A percentile compares a stretch with the other conserved stretches of the same genome.
Conservation (phyloP, 2,329 filamentous ascomycete genomes). For the Arthrobotrys sinensis region DNA sequence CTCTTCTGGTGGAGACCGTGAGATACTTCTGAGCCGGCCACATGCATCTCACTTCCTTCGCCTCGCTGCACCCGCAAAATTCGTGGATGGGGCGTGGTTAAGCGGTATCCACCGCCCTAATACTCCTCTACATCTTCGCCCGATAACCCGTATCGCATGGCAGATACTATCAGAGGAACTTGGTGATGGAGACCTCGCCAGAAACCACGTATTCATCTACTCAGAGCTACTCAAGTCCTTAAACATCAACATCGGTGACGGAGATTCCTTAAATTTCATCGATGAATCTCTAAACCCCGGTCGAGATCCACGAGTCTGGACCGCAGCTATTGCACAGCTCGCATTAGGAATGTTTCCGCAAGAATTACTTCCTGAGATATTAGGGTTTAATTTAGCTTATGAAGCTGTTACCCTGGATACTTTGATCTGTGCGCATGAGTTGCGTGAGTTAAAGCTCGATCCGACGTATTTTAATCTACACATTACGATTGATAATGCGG, state of each 20-base stretch:
- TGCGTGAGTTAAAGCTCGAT: slow-evolving; percentile 69
- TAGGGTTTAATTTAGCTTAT: slow-evolving; percentile 72
- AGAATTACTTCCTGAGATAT: slow-evolving; percentile 71
- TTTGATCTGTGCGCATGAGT: slow-evolving; percentile 68
- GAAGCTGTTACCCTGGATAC: slow-evolving; percentile 69
- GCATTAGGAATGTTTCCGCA: slow-evolving; percentile 70
- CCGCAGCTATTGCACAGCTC: slow-evolving; percentile 69
- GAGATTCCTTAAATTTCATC: slow-evolving; percentile 65
- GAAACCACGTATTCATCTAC: slow-evolving; percentile 69
- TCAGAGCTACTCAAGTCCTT: slow-evolving; percentile 65
- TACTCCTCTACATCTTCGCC: slow-evolving; percentile 68
- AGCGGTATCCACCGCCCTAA: slow-evolving; percentile 69
- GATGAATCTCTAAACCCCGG: slow-evolving; percentile 67
- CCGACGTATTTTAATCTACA: slow-evolving; percentile 72
- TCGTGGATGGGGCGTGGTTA: slow-evolving; percentile 71
- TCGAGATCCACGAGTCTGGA: slow-evolving; percentile 66
- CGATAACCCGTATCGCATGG: slow-evolving; percentile 69
- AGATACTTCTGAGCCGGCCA: slow-evolving; percentile 67
- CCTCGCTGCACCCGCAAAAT: slow-evolving; percentile 69
- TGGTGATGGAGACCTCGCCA: slow-evolving; percentile 70
- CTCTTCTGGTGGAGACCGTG: slow-evolving; percentile 65
- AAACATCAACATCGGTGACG: slow-evolving; percentile 64
- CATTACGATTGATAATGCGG: slow-evolving; percentile 71
- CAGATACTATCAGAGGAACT: slow-evolving; percentile 72
- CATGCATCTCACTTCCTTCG: slow-evolving; percentile 68